Conservation (phyloP, 306 rosid species). For the Mimosa bimucronata region DNA sequence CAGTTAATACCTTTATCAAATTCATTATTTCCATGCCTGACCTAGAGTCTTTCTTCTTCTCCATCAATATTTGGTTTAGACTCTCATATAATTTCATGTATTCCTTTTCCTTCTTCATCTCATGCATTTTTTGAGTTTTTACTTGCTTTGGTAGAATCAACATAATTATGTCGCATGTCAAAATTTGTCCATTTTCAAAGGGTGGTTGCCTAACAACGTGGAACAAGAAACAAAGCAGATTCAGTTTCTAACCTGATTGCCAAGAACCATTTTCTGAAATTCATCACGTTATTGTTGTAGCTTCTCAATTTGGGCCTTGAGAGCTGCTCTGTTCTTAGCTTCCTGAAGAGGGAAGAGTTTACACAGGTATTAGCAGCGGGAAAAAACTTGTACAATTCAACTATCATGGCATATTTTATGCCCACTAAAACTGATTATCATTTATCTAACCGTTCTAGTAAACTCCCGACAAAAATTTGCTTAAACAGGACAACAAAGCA, state of each 20-base stretch:
- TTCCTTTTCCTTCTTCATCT: slow-evolving; percentile 99
- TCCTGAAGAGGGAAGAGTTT: slow-evolving; percentile 55
- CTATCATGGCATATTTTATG: background rate
- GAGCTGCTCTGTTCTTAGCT: slow-evolving; percentile 87
- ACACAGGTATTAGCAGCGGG: slow-evolving; percentile 19
- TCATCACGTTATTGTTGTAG: slow-evolving; percentile 95
- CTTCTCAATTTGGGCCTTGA: slow-evolving; percentile 94
- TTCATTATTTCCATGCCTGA: slow-evolving; percentile 99
- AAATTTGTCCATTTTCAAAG: slow-evolving; percentile 37
- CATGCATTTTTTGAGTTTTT: slow-evolving; percentile 92
- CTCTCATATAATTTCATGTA: slow-evolving; percentile 97
- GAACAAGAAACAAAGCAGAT: slow-evolving; percentile 31
- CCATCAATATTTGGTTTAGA: slow-evolving; percentile 93
- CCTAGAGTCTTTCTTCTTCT: slow-evolving; percentile 98
- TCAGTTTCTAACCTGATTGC: slow-evolving; percentile 80
- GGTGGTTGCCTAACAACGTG: slow-evolving; percentile 1
- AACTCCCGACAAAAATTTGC: too few species aligned
- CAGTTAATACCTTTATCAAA: slow-evolving; percentile 82
- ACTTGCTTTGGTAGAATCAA: slow-evolving; percentile 77
- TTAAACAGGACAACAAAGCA: too few species aligned
- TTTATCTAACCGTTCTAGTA: slow-evolving; percentile 72
- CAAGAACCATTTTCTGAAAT: slow-evolving; percentile 97
- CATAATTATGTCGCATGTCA: slow-evolving; percentile 41
- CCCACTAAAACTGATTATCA: slow-evolving; percentile 4
- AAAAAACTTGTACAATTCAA: background rate